phyloP scores from a whole-genome alignment of 108 stramenopile genomes.

The Aureococcus anophagefferens region DNA sequence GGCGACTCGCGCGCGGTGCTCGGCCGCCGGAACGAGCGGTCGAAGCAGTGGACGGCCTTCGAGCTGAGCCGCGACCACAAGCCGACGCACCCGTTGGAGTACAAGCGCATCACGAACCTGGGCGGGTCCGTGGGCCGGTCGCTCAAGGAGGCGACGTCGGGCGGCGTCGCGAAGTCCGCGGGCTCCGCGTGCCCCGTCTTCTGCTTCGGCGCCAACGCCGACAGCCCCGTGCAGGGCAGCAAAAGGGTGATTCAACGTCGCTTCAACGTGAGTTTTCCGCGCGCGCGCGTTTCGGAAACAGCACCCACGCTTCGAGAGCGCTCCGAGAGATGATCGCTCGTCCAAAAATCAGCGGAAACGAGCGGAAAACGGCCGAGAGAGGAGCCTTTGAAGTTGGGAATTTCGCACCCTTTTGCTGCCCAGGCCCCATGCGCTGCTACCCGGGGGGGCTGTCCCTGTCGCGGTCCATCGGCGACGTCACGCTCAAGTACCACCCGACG shows the following conservation, averaged over 20 bases:
- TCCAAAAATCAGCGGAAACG: no score
- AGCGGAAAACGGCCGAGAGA: no score
- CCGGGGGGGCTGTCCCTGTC: background rate
- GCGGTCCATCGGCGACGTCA: background rate
- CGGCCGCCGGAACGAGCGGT: background rate
- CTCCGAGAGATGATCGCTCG: no score
- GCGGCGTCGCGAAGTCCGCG: background rate
- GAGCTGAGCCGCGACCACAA: conserved; percentile 35
- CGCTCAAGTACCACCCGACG: background rate
- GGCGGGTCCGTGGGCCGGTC: conserved; percentile 24
- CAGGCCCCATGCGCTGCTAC: background rate
- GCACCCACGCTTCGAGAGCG: no score
- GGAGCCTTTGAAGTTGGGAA: no score
- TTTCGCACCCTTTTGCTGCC: no score
- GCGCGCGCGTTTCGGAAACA: no score
- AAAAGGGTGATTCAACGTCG: no score
- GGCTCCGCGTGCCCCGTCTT: background rate
- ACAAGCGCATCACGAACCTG: conserved; percentile 11
- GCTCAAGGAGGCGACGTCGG: background rate
- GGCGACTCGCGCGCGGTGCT: conserved; percentile 40
- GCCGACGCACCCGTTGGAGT: conserved; percentile 30
- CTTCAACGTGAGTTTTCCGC: no score
- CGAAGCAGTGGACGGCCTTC: background rate
- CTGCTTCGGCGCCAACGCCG: background rate
- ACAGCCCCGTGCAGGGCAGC: no score